phyloP scores from a whole-genome alignment of 345 rosid genomes.

The Populus alba region DNA sequence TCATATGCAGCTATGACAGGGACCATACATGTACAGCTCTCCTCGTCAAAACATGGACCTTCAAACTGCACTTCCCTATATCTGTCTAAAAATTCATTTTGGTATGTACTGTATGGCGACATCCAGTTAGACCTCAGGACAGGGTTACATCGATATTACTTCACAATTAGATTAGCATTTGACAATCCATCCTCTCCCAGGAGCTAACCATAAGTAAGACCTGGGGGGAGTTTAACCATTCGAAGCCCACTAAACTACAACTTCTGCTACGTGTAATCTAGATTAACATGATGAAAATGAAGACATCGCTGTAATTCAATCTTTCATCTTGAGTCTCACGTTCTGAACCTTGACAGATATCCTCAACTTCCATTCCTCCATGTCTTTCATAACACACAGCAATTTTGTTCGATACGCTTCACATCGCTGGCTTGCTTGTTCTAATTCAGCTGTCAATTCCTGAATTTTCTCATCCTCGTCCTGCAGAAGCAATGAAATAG shows the following conservation, averaged over 20 bases:
- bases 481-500: conserved; percentile 26
- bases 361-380: conserved; percentile 84
- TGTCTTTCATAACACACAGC: conserved; percentile 71
- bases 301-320: conserved; percentile 25
- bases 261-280: not conserved
- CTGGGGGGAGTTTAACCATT: not conserved
- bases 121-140: not conserved
- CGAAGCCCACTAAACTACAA: not conserved
- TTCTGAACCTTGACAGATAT: conserved; percentile 78
- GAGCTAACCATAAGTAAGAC: not conserved
- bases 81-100: not conserved
- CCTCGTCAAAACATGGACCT: not conserved
- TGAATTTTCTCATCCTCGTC: conserved; percentile 60
- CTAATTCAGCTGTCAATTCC: conserved; percentile 59
- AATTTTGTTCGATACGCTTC: conserved; percentile 67
- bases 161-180: not conserved
- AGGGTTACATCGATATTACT: not conserved
- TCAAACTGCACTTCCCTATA: not conserved
- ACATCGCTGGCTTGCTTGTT: conserved; percentile 57
- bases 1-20: no score
- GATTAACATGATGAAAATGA: not conserved
- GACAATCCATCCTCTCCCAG: not conserved
- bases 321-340: conserved; percentile 75
- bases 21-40: not conserved
- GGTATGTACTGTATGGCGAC: not conserved